Percentiles rank a stretch among this genome's conserved stretches.
phyloP scores from a whole-genome alignment of 2,329 filamentous ascomycete species.

The Ceratocystiopsis sp. region DNA sequence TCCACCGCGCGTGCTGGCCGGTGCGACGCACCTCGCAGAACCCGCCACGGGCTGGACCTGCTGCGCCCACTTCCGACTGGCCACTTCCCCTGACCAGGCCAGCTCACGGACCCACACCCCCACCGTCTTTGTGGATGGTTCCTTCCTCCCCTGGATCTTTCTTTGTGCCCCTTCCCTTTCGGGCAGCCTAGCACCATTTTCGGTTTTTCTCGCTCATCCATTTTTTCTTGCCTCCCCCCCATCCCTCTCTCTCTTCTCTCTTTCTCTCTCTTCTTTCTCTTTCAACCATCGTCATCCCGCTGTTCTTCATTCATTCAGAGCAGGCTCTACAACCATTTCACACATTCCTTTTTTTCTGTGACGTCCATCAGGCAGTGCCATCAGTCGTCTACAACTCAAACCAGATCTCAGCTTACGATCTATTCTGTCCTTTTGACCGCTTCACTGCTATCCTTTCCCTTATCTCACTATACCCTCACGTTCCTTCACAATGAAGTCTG shows the following conservation, averaged over 20 bases:
- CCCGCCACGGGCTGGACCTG: too few species aligned
- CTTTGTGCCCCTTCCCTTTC: not conserved
- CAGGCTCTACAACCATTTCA: slow-evolving; percentile 3
- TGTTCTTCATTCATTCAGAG: slow-evolving; percentile 12
- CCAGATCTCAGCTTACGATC: not conserved
- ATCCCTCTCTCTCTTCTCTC: not conserved
- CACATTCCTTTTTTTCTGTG: slow-evolving; percentile 1
- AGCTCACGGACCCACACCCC: not conserved
- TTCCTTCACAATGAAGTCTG: slow-evolving; percentile 24
- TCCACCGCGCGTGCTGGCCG: too few species aligned
- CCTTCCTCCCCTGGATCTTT: slow-evolving; percentile 1
- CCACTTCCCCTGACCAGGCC: too few species aligned
- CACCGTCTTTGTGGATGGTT: slow-evolving; percentile 1
- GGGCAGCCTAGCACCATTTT: too few species aligned
- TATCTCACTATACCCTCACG: not conserved
- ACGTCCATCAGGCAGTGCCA: not conserved
- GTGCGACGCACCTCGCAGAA: too few species aligned
- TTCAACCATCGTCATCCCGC: slow-evolving; percentile 1
- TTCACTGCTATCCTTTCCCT: not conserved
- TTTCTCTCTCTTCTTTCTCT: not conserved
- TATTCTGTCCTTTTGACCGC: not conserved
- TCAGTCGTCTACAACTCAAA: too few species aligned
- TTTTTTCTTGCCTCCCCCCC: not conserved
- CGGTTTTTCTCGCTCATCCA: not conserved
- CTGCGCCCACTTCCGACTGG: too few species aligned